These are phyloP conservation scores for Zygnema cylindricum DNA, from an alignment of 139 green algal species.

Conservation along the genomic window DNA sequence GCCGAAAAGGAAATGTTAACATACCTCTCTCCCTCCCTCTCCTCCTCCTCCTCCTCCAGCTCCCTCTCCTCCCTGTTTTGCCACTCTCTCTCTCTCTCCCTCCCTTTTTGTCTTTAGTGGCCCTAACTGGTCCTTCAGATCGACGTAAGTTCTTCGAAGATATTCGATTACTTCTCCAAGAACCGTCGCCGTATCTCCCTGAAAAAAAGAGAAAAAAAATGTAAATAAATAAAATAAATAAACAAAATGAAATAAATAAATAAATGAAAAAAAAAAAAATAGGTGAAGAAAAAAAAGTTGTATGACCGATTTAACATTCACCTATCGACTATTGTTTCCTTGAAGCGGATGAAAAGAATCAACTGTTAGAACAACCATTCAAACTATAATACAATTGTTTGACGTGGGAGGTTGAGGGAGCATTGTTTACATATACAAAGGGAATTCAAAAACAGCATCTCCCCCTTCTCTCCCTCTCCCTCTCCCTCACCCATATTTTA, in stretches of 20 bases:
- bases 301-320: too few relatives aligned
- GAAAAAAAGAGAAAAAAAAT: slow-evolving; percentile 15
- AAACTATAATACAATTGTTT: background rate
- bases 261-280: background rate
- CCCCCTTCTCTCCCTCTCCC: too few relatives aligned
- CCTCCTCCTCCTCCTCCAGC: background rate
- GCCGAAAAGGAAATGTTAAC: too few relatives aligned
- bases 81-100: background rate
- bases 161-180: background rate
- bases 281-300: too few relatives aligned
- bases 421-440: too few relatives aligned
- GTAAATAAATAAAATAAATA: background rate
- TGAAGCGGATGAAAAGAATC: too few relatives aligned
- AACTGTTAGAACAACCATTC: background rate
- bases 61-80: background rate
- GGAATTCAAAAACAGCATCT: too few relatives aligned
- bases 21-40: background rate
- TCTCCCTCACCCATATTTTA: too few relatives aligned
- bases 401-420: too few relatives aligned
- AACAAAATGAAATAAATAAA: background rate
- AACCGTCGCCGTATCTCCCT: slow-evolving; percentile 8
- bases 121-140: background rate
- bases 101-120: background rate
- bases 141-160: background rate
- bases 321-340: too few relatives aligned